These are phyloP conservation scores for Euphorbia celastroides DNA, from an alignment of 441 rosid genomes.

Conservation along the genomic window DNA sequence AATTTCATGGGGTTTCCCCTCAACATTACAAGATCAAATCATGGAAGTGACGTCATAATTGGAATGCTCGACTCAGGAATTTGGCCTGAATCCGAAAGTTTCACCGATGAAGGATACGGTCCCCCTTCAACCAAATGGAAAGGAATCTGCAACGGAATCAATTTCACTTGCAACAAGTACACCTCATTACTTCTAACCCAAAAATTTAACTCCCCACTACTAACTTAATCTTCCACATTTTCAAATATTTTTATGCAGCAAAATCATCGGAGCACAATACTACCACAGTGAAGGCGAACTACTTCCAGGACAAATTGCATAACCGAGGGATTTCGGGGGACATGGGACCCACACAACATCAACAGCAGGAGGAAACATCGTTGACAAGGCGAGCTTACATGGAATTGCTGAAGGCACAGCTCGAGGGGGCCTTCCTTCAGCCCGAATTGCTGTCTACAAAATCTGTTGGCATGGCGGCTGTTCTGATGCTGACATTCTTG, in stretches of 20 bases:
- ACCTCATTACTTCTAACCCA: too few relatives aligned
- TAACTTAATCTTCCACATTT: not conserved
- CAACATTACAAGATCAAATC: constrained; percentile 2
- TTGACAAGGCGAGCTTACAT: constrained; percentile 43
- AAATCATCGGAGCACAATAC: constrained; percentile 65
- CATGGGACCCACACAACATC: constrained; percentile 85
- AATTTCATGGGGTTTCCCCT: constrained; percentile 34
- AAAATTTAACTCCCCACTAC: too few relatives aligned
- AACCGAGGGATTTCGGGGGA: constrained; percentile 69
- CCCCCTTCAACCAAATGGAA: constrained; percentile 64
- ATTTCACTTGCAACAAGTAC: constrained; percentile 66
- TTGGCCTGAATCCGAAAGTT: constrained; percentile 48
- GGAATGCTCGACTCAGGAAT: constrained; percentile 53
- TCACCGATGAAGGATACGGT: constrained; percentile 35
- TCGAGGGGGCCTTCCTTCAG: constrained; percentile 61
- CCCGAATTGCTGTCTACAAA: constrained; percentile 73
- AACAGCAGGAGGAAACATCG: constrained; percentile 60
- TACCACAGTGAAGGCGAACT: constrained; percentile 42
- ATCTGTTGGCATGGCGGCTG: constrained; percentile 68
- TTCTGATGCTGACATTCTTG: constrained; percentile 70
- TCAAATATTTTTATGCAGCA: constrained; percentile 22
- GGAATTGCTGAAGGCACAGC: constrained; percentile 35
- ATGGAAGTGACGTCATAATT: constrained; percentile 33
- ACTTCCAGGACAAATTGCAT: constrained; percentile 7
- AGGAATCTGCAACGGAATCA: constrained; percentile 38